Percentiles rank a stretch among this genome's conserved stretches.
Conservation (phyloP, 2,329 filamentous ascomycete species). For the Penicillium paneum region DNA sequence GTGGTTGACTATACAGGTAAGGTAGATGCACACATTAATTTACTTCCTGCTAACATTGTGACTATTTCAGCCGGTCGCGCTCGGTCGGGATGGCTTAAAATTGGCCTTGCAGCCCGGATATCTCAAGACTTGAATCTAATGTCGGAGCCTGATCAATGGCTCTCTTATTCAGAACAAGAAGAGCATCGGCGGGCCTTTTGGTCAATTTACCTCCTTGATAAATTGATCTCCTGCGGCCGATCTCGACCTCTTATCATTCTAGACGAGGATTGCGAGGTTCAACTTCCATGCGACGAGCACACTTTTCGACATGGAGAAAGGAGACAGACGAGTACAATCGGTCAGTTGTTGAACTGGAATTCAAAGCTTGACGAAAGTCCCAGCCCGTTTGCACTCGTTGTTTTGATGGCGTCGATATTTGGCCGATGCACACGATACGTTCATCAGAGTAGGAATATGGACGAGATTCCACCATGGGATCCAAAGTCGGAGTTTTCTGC, state of each 20-base stretch:
- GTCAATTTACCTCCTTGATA: constrained; percentile 33
- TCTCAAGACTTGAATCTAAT: constrained; percentile 48
- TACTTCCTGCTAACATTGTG: no score
- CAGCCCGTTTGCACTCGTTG: constrained; percentile 28
- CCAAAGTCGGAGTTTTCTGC: constrained; percentile 34
- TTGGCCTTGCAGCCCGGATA: constrained; percentile 55
- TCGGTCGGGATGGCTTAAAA: constrained; percentile 39
- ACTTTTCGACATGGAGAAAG: constrained; percentile 18
- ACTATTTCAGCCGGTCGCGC: constrained; percentile 27
- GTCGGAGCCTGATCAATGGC: constrained; percentile 17
- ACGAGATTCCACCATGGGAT: constrained; percentile 35
- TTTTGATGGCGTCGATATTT: constrained; percentile 35
- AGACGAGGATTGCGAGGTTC: constrained; percentile 27
- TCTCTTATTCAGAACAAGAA: constrained; percentile 26
- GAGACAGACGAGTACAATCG: constrained; percentile 20
- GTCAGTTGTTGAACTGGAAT: constrained; percentile 24
- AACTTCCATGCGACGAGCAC: constrained; percentile 25
- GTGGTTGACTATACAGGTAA: constrained; percentile 41
- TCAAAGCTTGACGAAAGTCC: constrained; percentile 15
- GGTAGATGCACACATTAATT: background rate
- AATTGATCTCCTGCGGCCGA: constrained; percentile 29
- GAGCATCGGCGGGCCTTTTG: constrained; percentile 31
- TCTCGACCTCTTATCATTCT: constrained; percentile 20
- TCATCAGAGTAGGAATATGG: constrained; percentile 20
- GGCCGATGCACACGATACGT: constrained; percentile 33